Percentiles rank a stretch among this genome's conserved stretches.
Conservation (phyloP, 768 basidiomycete species). For the Suillus ampliporus region DNA sequence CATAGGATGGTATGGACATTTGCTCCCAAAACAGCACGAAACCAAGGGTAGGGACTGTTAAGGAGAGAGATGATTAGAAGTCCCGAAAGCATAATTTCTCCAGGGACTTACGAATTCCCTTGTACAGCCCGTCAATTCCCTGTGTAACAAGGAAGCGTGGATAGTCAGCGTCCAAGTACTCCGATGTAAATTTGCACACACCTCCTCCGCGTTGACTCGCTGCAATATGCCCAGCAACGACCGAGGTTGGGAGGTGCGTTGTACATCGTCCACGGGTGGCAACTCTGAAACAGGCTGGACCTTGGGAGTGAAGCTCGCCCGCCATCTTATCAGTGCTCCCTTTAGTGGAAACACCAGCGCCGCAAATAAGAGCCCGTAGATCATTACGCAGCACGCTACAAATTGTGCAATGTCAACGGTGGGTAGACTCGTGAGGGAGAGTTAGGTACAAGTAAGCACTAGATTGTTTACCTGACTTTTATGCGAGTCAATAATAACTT, state of each 20-base stretch:
- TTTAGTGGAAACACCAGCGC: constrained; percentile 2
- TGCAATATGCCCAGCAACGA: neutral
- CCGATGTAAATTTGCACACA: neutral
- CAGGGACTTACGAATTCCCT: neutral
- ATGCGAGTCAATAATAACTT: neutral
- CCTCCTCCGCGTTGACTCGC: neutral
- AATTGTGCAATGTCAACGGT: neutral
- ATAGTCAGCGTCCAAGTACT: neutral
- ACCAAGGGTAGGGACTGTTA: constrained; percentile 10
- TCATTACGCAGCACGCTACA: too few species aligned
- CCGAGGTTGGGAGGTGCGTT: neutral
- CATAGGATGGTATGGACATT: neutral
- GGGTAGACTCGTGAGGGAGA: neutral
- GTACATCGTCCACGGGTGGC: neutral
- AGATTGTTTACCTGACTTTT: neutral
- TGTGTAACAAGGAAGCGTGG: neutral
- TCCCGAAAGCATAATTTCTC: neutral
- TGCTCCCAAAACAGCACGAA: constrained; percentile 2
- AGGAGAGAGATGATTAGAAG: neutral
- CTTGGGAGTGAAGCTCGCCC: constrained; percentile 10
- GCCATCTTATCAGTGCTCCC: constrained; percentile 10
- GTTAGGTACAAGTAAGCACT: neutral
- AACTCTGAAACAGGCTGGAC: neutral
- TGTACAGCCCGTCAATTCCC: neutral
- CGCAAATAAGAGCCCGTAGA: neutral